A percentile compares a stretch with the other conserved stretches of the same genome.
These are phyloP conservation scores for Corymbia calophylla DNA, from an alignment of 441 rosid genomes.

Conservation along the genomic window DNA sequence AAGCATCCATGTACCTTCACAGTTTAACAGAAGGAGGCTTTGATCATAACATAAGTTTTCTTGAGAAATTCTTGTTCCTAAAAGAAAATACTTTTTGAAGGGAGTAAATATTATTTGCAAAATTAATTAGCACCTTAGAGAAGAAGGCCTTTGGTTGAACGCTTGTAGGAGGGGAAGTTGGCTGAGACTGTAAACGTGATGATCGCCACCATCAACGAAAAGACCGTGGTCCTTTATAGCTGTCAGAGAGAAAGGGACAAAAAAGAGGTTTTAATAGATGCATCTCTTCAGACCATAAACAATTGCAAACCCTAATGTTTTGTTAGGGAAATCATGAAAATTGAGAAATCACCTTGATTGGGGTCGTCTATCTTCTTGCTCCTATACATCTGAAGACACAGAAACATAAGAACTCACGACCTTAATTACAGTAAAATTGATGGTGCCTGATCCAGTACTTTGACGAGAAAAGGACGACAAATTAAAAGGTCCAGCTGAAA, in stretches of 20 bases:
- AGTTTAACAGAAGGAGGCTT: not conserved
- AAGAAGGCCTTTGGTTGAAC: constrained; percentile 40
- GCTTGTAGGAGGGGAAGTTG: constrained; percentile 54
- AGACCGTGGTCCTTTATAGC: constrained; percentile 34
- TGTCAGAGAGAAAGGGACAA: not conserved
- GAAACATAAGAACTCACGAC: not conserved
- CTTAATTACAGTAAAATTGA: not conserved
- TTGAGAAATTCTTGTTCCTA: not conserved
- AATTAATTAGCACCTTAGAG: constrained; percentile 1
- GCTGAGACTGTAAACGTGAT: constrained; percentile 45
- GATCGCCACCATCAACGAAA: constrained; percentile 33
- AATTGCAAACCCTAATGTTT: constrained; percentile 17
- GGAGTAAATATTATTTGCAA: not conserved
- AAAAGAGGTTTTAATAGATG: not conserved
- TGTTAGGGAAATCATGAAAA: not conserved
- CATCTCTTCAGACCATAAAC: not conserved
- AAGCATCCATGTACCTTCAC: constrained; percentile 34
- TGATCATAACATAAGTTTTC: not conserved
- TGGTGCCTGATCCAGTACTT: not conserved
- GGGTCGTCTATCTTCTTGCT: constrained; percentile 71
- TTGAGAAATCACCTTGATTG: constrained; percentile 41
- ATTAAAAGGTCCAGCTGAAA: not conserved
- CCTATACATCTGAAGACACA: constrained; percentile 61
- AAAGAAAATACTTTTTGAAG: not conserved
- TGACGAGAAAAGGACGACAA: not conserved